A percentile compares a stretch with the other conserved stretches of the same genome.
Evolutionary conservation across 2,329 filamentous ascomycete species (phyloP).

Genomic region (Colletotrichum musae): DNA sequence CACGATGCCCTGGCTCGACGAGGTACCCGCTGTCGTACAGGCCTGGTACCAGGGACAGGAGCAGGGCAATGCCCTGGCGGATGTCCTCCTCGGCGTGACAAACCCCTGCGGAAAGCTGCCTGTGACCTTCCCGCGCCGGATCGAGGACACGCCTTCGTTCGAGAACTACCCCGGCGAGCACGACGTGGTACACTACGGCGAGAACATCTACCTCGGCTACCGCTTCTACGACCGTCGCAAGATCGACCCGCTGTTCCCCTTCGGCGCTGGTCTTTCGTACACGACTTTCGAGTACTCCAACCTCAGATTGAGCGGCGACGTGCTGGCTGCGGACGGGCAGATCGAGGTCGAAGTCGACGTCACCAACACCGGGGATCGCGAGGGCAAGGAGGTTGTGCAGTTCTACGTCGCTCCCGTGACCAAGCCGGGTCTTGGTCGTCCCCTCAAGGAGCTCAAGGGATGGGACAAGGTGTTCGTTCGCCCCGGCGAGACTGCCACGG

Average conservation of each 20-base stretch:
- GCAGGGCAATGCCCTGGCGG: slow-evolving; percentile 76
- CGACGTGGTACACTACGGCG: slow-evolving; percentile 68
- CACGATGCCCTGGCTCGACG: slow-evolving; percentile 67
- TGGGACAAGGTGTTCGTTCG: too few relatives aligned
- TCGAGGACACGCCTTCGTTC: slow-evolving; percentile 75
- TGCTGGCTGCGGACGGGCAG: too few relatives aligned
- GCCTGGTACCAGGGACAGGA: slow-evolving; percentile 81
- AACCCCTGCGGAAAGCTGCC: slow-evolving; percentile 76
- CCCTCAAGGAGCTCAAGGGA: too few relatives aligned
- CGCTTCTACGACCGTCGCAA: slow-evolving; percentile 69
- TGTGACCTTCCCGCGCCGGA: slow-evolving; percentile 70
- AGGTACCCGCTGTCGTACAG: slow-evolving; percentile 71
- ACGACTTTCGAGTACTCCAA: slow-evolving; percentile 64
- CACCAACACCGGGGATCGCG: too few relatives aligned
- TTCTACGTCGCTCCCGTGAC: too few relatives aligned
- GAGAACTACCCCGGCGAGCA: slow-evolving; percentile 65
- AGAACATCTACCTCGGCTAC: slow-evolving; percentile 78
- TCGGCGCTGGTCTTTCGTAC: slow-evolving; percentile 78
- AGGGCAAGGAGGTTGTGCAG: too few relatives aligned
- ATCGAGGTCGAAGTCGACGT: too few relatives aligned
- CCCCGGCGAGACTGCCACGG: too few relatives aligned
- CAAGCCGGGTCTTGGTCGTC: too few relatives aligned
- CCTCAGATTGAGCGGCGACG: too few relatives aligned
- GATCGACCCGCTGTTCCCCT: slow-evolving; percentile 68
- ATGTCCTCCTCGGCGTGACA: slow-evolving; percentile 73